phyloP scores from a whole-genome alignment of 805 yeast species.

The Saccharomycopsis oosterbeekiorum region DNA sequence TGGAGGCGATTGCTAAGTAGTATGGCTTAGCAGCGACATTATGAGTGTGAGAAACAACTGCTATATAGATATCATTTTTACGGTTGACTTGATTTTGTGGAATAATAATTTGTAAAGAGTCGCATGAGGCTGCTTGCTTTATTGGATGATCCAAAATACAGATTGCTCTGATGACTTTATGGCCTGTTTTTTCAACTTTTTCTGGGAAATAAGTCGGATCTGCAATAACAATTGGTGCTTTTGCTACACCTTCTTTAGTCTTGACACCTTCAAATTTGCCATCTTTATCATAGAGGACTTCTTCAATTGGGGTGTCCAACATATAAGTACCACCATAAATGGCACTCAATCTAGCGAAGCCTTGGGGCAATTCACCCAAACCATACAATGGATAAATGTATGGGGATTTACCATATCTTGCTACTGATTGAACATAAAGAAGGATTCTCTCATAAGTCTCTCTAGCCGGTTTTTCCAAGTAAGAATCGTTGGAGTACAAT shows the following conservation, averaged over 20 bases:
- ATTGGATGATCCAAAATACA: slow-evolving; percentile 87
- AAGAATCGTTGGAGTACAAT: slow-evolving; percentile 86
- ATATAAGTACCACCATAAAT: slow-evolving; percentile 97
- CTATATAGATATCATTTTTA: slow-evolving; percentile 89
- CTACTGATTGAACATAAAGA: slow-evolving; percentile 81
- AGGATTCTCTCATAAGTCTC: slow-evolving; percentile 82
- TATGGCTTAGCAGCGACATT: slow-evolving; percentile 84
- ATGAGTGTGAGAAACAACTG: slow-evolving; percentile 81
- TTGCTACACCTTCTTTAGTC: slow-evolving; percentile 85
- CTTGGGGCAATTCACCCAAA: slow-evolving; percentile 97
- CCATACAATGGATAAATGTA: slow-evolving; percentile 95
- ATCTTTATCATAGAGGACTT: slow-evolving; percentile 61
- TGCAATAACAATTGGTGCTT: slow-evolving; percentile 88
- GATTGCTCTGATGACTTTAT: slow-evolving; percentile 71
- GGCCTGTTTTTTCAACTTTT: slow-evolving; percentile 61
- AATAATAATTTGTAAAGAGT: slow-evolving; percentile 86
- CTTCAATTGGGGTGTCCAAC: slow-evolving; percentile 94
- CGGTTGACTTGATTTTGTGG: slow-evolving; percentile 94
- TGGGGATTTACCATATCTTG: slow-evolving; percentile 93
- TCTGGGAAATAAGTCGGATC: slow-evolving; percentile 97
- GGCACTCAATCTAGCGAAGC: slow-evolving; percentile 93
- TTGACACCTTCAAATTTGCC: slow-evolving; percentile 78
- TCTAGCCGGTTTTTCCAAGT: slow-evolving; percentile 79
- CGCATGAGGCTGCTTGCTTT: slow-evolving; percentile 70
- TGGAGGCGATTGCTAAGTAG: slow-evolving; percentile 87